Percentiles rank a stretch among this genome's conserved stretches.
Conservation (phyloP, 495 filamentous ascomycete species). For the Usnea hakonensis region DNA sequence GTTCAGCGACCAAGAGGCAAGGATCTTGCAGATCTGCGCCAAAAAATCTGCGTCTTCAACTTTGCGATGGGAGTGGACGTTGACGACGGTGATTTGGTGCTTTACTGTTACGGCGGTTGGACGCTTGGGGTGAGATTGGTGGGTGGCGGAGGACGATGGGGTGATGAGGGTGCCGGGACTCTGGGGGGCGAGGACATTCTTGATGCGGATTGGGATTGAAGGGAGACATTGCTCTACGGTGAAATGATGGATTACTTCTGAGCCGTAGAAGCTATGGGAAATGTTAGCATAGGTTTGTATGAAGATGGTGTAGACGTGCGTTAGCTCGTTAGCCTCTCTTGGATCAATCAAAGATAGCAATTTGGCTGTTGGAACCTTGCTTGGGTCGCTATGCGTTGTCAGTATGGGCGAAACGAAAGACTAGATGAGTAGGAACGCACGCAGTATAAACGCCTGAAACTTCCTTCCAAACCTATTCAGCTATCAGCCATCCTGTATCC, state of each 20-base stretch:
- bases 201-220: conserved; percentile 88
- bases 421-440: not conserved
- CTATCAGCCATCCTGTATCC: conserved; percentile 37
- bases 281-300: not conserved
- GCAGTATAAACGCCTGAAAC: conserved; percentile 22
- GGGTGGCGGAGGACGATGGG: conserved; percentile 26
- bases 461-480: conserved; percentile 37
- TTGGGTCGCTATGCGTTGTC: conserved; percentile 35
- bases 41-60: conserved; percentile 86
- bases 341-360: conserved; percentile 73
- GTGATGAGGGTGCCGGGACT: conserved; percentile 83
- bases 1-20: conserved; percentile 69
- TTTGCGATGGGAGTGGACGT: conserved; percentile 89
- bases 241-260: conserved; percentile 93
- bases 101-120: conserved; percentile 97
- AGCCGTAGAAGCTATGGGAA: conserved; percentile 62
- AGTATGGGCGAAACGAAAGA: conserved; percentile 52
- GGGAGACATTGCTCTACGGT: conserved; percentile 99
- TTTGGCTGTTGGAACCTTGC: conserved; percentile 77
- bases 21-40: conserved; percentile 77
- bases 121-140: conserved; percentile 46
- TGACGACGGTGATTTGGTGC: conserved; percentile 83
- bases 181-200: conserved; percentile 93
- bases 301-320: conserved; percentile 23
- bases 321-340: conserved; percentile 81